Conservation (phyloP, 306 rosid species). For the Cicer chorassanicum region DNA sequence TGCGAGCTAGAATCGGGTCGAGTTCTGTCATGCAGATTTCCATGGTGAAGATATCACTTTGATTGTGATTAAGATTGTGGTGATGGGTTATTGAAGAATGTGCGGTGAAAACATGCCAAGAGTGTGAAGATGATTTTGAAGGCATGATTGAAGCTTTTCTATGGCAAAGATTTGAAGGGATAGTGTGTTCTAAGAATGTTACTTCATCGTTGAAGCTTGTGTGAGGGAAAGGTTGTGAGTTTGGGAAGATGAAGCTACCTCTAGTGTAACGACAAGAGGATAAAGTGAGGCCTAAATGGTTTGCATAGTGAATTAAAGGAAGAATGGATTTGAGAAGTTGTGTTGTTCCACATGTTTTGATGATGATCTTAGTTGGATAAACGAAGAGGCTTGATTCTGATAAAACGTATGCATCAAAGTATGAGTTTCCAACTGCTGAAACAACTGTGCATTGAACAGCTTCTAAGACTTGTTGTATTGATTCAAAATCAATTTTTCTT, state of each 20-base stretch:
- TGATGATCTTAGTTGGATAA: constrained; percentile 90
- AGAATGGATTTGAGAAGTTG: constrained; percentile 86
- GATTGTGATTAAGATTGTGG: constrained; percentile 3
- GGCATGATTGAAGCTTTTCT: constrained; percentile 92
- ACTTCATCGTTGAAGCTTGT: constrained; percentile 87
- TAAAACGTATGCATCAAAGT: constrained; percentile 84
- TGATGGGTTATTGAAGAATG: constrained; percentile 26
- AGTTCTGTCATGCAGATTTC: constrained; percentile 98
- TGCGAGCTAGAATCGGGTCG: constrained; percentile 68
- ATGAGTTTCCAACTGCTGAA: constrained; percentile 84
- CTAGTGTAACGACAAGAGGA: constrained; percentile 82
- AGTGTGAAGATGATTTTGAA: constrained; percentile 69
- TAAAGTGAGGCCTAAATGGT: constrained; percentile 61
- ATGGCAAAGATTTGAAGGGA: constrained; percentile 68
- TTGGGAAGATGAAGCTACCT: constrained; percentile 89
- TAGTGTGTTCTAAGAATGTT: constrained; percentile 58
- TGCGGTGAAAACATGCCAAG: constrained; percentile 96
- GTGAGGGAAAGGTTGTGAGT: constrained; percentile 85
- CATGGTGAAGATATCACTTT: constrained; percentile 57
- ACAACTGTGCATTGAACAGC: constrained; percentile 93
- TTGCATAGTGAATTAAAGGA: constrained; percentile 76
- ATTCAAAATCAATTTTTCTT: constrained; percentile 63
- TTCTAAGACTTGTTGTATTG: constrained; percentile 65
- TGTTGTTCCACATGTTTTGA: constrained; percentile 98
- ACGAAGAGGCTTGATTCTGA: constrained; percentile 98